Percentiles rank a stretch among this genome's conserved stretches.
Conservation (phyloP, 257 asterid genomes). For the Phtheirospermum japonicum region DNA sequence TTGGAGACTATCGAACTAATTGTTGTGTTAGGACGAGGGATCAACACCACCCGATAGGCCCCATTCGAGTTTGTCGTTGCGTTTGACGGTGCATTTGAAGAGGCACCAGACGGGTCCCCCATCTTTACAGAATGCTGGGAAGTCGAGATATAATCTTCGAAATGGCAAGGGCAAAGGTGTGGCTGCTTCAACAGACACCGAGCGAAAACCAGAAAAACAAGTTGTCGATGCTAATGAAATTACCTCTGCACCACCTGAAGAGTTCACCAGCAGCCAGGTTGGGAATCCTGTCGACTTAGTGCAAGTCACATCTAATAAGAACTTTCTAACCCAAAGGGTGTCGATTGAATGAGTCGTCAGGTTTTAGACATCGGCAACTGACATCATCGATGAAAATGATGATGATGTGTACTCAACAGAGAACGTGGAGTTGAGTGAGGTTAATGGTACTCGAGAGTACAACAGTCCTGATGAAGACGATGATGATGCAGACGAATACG, state of each 20-base stretch:
- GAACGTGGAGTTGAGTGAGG: too few species aligned
- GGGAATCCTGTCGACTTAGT: conserved; percentile 34
- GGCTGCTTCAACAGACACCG: too few species aligned
- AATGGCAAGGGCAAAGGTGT: conserved; percentile 42
- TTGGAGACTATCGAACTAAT: too few species aligned
- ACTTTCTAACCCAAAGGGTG: conserved; percentile 32
- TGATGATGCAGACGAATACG: too few species aligned
- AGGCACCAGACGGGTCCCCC: conserved; percentile 57
- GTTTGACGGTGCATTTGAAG: too few species aligned
- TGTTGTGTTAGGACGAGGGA: too few species aligned
- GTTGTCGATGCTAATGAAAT: conserved; percentile 43
- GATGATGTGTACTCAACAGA: conserved; percentile 28
- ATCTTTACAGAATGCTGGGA: conserved; percentile 47
- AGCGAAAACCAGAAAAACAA: conserved; percentile 37
- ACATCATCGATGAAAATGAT: conserved; percentile 23
- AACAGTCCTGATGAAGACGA: too few species aligned
- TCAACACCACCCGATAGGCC: too few species aligned
- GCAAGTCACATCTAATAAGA: too few species aligned
- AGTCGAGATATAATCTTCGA: conserved; percentile 74
- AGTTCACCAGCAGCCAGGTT: conserved; percentile 31
- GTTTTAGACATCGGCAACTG: conserved; percentile 32
- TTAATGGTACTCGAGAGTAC: too few species aligned
- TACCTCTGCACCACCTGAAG: conserved; percentile 41
- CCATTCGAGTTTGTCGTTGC: too few species aligned
- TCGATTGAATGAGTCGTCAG: too few species aligned